phyloP scores from a whole-genome alignment of 306 rosid species.

The Hippophae tibetana region DNA sequence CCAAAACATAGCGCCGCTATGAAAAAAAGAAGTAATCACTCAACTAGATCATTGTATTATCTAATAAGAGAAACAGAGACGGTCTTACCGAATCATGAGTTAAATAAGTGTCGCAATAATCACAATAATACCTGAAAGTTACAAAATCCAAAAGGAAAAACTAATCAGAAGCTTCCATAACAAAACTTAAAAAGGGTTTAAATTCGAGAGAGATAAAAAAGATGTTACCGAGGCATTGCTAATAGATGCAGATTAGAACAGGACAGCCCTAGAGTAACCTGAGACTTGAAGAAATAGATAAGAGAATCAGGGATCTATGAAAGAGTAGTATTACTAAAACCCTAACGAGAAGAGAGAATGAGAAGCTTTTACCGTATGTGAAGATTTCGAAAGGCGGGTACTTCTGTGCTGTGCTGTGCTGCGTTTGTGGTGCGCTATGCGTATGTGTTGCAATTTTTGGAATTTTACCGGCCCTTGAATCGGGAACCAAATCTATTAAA shows the following conservation, averaged over 20 bases:
- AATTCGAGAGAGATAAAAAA: not conserved
- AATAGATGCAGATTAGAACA: not conserved
- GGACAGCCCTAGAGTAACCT: not conserved
- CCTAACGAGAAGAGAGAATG: constrained; percentile 1
- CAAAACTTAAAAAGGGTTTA: not conserved
- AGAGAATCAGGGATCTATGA: not conserved
- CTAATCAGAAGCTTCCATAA: not conserved
- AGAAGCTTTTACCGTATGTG: no score
- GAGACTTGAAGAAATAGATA: not conserved
- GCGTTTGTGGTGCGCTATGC: no score
- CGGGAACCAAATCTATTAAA: no score
- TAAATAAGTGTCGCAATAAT: constrained; percentile 76
- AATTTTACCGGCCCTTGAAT: no score
- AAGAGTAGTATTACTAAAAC: constrained; percentile 1
- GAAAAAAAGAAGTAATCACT: not conserved
- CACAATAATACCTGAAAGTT: constrained; percentile 45
- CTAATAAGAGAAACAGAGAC: not conserved
- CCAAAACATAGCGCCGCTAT: no score
- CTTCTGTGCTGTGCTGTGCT: not conserved
- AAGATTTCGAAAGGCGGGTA: not conserved
- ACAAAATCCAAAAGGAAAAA: not conserved
- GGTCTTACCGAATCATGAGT: constrained; percentile 74
- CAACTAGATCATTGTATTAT: not conserved
- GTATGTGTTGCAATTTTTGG: no score
- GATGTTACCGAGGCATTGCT: constrained; percentile 18